These are phyloP conservation scores for Podaxis carcinomalis DNA, from an alignment of 768 basidiomycete species.

Conservation along the genomic window DNA sequence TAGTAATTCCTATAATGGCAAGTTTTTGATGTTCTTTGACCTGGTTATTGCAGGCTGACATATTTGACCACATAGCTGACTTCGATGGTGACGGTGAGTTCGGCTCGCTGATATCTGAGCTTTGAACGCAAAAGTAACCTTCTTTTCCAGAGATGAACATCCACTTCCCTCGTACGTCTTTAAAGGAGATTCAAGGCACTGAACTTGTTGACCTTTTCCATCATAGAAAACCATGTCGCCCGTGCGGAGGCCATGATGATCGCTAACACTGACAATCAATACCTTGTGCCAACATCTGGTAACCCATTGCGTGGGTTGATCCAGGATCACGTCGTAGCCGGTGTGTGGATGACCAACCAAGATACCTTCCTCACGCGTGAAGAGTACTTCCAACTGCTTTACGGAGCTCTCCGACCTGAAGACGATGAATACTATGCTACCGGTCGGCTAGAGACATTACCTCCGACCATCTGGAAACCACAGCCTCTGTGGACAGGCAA, in stretches of 20 bases:
- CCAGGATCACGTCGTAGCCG: conserved; percentile 98
- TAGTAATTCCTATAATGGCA: conserved; percentile 97
- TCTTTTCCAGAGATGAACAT: conserved; percentile 88
- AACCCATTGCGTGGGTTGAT: conserved; percentile 97
- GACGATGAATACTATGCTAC: conserved; percentile 51
- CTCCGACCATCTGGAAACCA: conserved; percentile 92
- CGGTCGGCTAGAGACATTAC: conserved; percentile 72
- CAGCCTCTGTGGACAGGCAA: conserved; percentile 95
- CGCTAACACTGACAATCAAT: conserved; percentile 98
- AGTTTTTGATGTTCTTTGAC: conserved; percentile 18
- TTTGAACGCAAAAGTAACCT: not conserved
- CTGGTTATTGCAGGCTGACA: conserved; percentile 15
- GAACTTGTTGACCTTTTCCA: conserved; percentile 7
- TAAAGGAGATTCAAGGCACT: not conserved
- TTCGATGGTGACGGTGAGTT: conserved; percentile 32
- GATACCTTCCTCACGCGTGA: conserved; percentile 93
- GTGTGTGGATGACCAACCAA: conserved; percentile 98
- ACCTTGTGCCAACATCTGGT: conserved; percentile 97
- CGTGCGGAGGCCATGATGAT: conserved; percentile 92
- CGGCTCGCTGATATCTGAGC: not conserved
- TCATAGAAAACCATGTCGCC: conserved; percentile 86
- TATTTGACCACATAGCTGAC: conserved; percentile 15
- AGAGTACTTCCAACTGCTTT: conserved; percentile 94
- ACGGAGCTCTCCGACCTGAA: conserved; percentile 91
- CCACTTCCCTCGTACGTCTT: conserved; percentile 88